These are phyloP conservation scores for Micractinium sp. DNA, from an alignment of 139 green algal species.

Conservation along the genomic window DNA sequence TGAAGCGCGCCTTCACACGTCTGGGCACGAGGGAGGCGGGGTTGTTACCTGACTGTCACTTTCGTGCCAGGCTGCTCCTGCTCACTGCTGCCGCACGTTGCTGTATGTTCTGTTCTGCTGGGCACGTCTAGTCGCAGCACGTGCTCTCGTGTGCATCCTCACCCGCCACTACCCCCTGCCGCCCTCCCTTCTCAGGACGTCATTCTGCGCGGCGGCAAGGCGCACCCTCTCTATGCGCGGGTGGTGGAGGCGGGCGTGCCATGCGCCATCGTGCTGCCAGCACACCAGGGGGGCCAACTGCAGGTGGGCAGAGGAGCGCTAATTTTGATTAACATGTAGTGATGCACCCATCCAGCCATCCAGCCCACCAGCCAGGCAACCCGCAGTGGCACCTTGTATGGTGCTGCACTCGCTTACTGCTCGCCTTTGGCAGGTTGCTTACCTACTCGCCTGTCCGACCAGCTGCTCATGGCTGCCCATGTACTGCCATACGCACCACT, in stretches of 20 bases:
- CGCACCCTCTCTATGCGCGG: conserved; percentile 77
- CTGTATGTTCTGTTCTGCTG: too few relatives aligned
- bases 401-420: background rate
- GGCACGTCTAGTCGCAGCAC: background rate
- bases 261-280: conserved; percentile 60
- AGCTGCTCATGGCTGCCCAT: background rate
- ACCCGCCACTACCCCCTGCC: background rate
- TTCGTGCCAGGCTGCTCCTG: too few relatives aligned
- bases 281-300: background rate
- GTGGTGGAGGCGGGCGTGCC: conserved; percentile 54
- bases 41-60: too few relatives aligned
- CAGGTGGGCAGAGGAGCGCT: background rate
- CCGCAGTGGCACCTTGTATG: background rate
- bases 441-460: background rate
- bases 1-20: too few relatives aligned
- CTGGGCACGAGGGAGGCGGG: too few relatives aligned
- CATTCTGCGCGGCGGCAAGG: conserved; percentile 75
- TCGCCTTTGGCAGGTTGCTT: too few relatives aligned
- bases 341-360: background rate
- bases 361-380: background rate
- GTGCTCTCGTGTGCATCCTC: background rate
- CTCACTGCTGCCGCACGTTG: too few relatives aligned
- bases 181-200: conserved; percentile 67
- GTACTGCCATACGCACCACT: too few relatives aligned
- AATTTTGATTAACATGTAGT: background rate